Evolutionary conservation across 169 alveolate species (phyloP), one percentile per base, ranked within the genome.

Genomic region (Plasmodium yoelii): DNA sequence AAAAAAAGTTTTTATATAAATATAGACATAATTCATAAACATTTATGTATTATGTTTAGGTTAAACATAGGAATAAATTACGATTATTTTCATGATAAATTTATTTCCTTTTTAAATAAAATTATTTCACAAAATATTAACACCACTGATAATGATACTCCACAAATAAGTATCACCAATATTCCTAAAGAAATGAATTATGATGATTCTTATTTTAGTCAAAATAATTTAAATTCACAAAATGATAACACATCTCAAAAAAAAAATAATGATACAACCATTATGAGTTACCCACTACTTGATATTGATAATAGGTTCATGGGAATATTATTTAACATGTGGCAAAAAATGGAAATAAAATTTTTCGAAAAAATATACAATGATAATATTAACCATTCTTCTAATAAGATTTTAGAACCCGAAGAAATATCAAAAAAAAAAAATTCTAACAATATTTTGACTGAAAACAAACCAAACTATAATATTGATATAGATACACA

Each of bases 261-360:
- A 46, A 68, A 46, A 12, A 10, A 49, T 55, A 4, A 49, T 19
- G 15, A 4, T 6, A 22, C 63, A 46, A 34, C 13, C 4, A 9
- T 15, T 1, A 10, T 12, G 13, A 68, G 24, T 42, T 75, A 63
- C 22, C 88, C 88, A 0, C 22, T 75, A 10, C 42, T 75, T 63
- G 77, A 68, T 24, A 13, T 75, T 34, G 88, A 75, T 61, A 75
- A 75, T 55, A 67, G 15, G 15, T 75, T 53, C 56, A 67, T 75
- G 60, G 64, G 88, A 26, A 44, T 68, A 47, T 19, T 75, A 46
- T 75, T 75, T 63, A 67, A 49, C 13, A 75, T 75, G 88, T 75
- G 88, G 88, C 88, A 75, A 49, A 67, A 51, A 55, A 75, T 75
- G 63, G 88, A 75, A 63, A 63, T 61, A 6, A 59, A 26, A 2